Percentiles rank a stretch among this genome's conserved stretches.
Evolutionary conservation across 495 filamentous ascomycete species (phyloP).

Genomic region (Hypomontagnella submonticulosa): DNA sequence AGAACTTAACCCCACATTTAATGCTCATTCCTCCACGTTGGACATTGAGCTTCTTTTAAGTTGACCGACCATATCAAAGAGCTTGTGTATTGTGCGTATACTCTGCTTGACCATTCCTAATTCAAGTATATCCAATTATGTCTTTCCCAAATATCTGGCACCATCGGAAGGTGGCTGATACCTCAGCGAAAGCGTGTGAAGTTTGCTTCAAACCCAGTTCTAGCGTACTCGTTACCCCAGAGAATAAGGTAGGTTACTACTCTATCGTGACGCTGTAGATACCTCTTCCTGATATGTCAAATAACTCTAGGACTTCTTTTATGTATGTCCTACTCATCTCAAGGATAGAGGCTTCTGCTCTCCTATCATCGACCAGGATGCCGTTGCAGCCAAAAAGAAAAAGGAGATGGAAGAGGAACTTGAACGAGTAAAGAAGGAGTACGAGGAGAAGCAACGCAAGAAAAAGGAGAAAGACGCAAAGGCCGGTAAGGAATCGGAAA

Average conservation of each 20-base stretch:
- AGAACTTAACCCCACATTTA: conserved; percentile 9
- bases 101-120: background rate
- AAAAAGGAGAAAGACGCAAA: conserved; percentile 68
- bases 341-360: conserved; percentile 85
- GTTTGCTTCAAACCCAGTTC: conserved; percentile 91
- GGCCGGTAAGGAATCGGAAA: conserved; percentile 59
- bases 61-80: too few relatives aligned
- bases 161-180: conserved; percentile 88
- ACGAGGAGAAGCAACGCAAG: conserved; percentile 75
- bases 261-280: conserved; percentile 7
- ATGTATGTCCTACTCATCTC: conserved; percentile 84
- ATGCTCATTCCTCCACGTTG: conserved; percentile 1
- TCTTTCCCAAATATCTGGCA: conserved; percentile 85
- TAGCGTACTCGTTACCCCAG: conserved; percentile 87
- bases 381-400: conserved; percentile 74
- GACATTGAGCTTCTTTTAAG: conserved; percentile 2
- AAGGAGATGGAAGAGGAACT: conserved; percentile 78
- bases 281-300: conserved; percentile 34
- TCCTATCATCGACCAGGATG: conserved; percentile 81
- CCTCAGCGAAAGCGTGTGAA: conserved; percentile 81
- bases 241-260: conserved; percentile 76
- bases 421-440: conserved; percentile 79
- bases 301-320: conserved; percentile 92
- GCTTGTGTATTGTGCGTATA: background rate
- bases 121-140: conserved; percentile 37